Evolutionary conservation across 495 filamentous ascomycete species (phyloP).

Genomic region (Aspergillus incahuasiensis): DNA sequence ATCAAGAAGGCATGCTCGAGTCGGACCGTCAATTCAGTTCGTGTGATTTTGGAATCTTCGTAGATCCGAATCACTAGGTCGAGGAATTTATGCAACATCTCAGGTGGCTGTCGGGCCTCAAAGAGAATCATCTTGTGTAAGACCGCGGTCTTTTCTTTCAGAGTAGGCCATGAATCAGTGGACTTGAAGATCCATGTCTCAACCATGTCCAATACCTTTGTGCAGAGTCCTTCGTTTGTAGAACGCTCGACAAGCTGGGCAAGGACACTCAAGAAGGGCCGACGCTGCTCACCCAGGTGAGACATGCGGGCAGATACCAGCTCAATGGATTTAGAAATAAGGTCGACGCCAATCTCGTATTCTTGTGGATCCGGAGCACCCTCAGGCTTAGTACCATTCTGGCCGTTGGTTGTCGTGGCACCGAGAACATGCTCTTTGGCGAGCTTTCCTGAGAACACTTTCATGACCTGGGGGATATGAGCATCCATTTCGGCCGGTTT

Average conservation of each 20-base stretch:
- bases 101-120: slow-evolving; percentile 73
- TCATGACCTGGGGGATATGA: slow-evolving; percentile 85
- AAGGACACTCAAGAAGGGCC: slow-evolving; percentile 90
- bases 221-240: slow-evolving; percentile 73
- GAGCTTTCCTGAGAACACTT: slow-evolving; percentile 85
- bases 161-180: slow-evolving; percentile 85
- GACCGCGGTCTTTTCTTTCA: slow-evolving; percentile 97
- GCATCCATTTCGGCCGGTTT: slow-evolving; percentile 81
- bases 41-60: slow-evolving; percentile 89
- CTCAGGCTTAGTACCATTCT: slow-evolving; percentile 43
- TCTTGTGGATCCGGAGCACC: slow-evolving; percentile 68
- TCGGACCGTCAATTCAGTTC: slow-evolving; percentile 91
- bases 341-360: slow-evolving; percentile 73
- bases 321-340: slow-evolving; percentile 93
- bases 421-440: slow-evolving; percentile 89
- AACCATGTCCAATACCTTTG: slow-evolving; percentile 91
- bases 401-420: slow-evolving; percentile 45
- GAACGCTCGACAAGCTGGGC: slow-evolving; percentile 95
- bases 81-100: slow-evolving; percentile 84
- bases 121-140: slow-evolving; percentile 96
- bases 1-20: slow-evolving; percentile 98
- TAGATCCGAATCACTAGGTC: slow-evolving; percentile 96
- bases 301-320: slow-evolving; percentile 88
- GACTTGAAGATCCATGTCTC: slow-evolving; percentile 93
- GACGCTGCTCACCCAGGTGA: slow-evolving; percentile 81